Evolutionary conservation across 1,139 yeast genomes (phyloP), one percentile per base, ranked within the genome.

Genomic region (Eremothecium gossypii): DNA sequence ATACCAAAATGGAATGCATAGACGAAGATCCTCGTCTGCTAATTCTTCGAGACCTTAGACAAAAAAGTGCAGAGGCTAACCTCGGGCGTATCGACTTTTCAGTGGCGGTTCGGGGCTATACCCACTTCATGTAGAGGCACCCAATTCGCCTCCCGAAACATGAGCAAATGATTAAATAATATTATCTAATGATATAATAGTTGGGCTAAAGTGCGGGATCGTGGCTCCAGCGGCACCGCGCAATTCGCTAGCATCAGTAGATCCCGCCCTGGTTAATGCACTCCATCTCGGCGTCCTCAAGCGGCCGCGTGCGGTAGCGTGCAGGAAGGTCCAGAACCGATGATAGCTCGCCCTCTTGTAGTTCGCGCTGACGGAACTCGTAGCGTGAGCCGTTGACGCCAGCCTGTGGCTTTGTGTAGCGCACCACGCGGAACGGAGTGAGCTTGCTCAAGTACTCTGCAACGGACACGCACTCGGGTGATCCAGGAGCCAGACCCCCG

Each of bases 231-330:
- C 23, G 23, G 23, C 23, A 6, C 23, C 23, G 23, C 6, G 23
- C 23, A 17, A 17, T 17, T 17, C 23, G 17, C 12, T 32, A 32
- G 5, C 6, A 4, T 48, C 42, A 50, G 13, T 41, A 40, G n/a
- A 94, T 93, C 49, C 95, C 95, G 39, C 96, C 96, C 42, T 73
- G 71, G 54, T 76, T 71, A 54, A 86, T 76, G 49, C 76, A 72
- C 8, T 82, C 95, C 39, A 81, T 76, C 62, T 86, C 96, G n/a
- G 57, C 50, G 23, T 76, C 83, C 44, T 75, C 76, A 27, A 84
- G 70, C 4, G 70, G 66, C 41, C 69, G 67, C 64, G 79, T 83
- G 64, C 79, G 78, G 68, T 83, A 84, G 60, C 89, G 74, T 45
- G 65, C 50, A 1, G 96, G 85, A 48, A 86, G 73, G 47, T 79